Percentiles rank a stretch among this genome's conserved stretches.
Conservation (phyloP, 2,329 filamentous ascomycete species). For the Dryadomyces quercivorus region DNA sequence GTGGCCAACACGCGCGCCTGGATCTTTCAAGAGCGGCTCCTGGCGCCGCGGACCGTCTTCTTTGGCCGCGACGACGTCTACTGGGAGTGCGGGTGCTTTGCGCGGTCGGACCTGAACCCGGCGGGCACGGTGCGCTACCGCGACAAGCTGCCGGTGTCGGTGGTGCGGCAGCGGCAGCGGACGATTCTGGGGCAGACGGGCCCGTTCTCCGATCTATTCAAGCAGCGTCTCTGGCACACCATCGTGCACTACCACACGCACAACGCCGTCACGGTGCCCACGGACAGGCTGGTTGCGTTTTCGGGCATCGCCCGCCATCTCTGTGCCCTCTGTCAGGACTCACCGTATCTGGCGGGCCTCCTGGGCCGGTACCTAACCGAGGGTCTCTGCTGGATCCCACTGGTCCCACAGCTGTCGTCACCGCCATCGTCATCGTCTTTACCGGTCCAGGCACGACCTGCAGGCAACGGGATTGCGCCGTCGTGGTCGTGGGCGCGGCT, state of each 20-base stretch:
- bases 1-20: background rate
- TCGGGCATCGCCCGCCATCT: background rate
- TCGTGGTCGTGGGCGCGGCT: background rate
- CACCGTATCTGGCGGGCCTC: background rate
- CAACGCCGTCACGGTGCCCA: background rate
- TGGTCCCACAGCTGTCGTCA: background rate
- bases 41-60: background rate
- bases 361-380: background rate
- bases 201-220: background rate
- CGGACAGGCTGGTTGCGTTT: background rate
- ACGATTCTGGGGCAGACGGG: background rate
- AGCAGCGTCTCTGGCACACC: background rate
- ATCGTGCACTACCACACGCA: background rate
- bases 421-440: background rate
- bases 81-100: background rate
- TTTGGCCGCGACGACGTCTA: background rate
- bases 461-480: background rate
- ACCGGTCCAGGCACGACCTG: too few species aligned
- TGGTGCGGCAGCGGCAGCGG: background rate
- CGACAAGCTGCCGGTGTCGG: background rate
- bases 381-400: background rate
- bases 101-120: background rate
- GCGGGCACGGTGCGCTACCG: background rate
- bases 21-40: background rate
- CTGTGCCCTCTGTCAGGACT: background rate